Base-by-base conservation (phyloP, 176 grass and related monocot species). In the Thinopyrum elongatum region DNA sequence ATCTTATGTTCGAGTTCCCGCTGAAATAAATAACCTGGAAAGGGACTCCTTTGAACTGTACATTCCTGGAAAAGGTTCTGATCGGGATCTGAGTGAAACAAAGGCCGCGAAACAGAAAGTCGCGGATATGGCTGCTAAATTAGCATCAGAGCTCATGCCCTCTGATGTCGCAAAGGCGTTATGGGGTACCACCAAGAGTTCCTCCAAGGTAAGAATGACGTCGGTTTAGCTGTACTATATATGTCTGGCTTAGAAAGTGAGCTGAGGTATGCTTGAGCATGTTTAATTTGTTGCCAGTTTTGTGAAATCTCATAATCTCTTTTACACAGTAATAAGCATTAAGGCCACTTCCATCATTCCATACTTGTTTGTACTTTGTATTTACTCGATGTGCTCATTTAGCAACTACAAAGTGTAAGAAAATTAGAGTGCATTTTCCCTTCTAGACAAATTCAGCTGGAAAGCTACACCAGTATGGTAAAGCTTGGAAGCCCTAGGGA, bases 101-200 rank as follows among this genome's bases (percentile, higher is more conserved):
- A 93, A 94, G 70, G 85, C 87, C 65, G 88, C 89, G 77, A 90
- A 87, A 81, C 83, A 91, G 64, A 92, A 84, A 80, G 90, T 90
- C 69, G 92, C 89, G 21, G 92, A 92, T 90, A 87, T 97, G 75
- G 85, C 89, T 77, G 82, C 90, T 70, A 90, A 98, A 78, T 87
- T 90, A 42, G 88, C 90, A 39, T 98, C 91, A 33, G 96, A 92
- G 83, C 94, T 98, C 82, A 98, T 92, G 96, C 90, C 91, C 3
- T 87, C 91, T 84, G 96, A 98, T 89, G 87, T 95, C 3, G 93
- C 88, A 13, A 95, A 92, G 44, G 86, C 91, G 53, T 83, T 98
- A 49, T 94, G 92, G 88, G 90, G 93, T 70, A 86, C 91, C 39
- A 90, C 87, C 59, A 95, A 98, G 70, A 85, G 91, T 72, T 86